Percentiles rank a stretch among this genome's conserved stretches.
Conservation (phyloP, 352 stramenopile species). For the Peronospora destructor region DNA sequence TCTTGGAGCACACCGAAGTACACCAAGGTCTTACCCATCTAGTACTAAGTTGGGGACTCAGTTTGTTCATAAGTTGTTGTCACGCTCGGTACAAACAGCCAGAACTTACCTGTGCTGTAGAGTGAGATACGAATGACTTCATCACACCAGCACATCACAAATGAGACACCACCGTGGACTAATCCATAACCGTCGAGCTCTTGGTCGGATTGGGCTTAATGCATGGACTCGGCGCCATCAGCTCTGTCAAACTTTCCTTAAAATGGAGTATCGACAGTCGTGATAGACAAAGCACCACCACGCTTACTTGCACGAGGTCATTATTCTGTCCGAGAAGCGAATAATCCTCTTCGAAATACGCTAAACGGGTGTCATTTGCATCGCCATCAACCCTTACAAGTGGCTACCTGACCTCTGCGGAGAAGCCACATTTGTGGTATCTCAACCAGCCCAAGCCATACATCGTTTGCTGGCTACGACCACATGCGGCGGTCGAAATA, state of each 20-base stretch:
- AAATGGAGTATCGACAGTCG: constrained; percentile 89
- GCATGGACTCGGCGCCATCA: constrained; percentile 96
- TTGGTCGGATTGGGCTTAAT: constrained; percentile 99
- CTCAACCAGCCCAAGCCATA: too few species aligned
- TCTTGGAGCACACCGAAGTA: constrained; percentile 86
- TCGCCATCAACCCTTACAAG: too few species aligned
- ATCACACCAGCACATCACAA: constrained; percentile 95
- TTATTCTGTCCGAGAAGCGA: too few species aligned
- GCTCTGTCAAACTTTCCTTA: constrained; percentile 86
- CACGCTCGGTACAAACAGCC: constrained; percentile 72
- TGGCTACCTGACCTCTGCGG: too few species aligned
- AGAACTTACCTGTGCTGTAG: constrained; percentile 87
- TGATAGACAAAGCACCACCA: constrained; percentile 52
- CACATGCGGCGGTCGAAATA: too few species aligned
- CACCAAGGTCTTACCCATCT: constrained; percentile 79
- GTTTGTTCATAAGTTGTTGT: constrained; percentile 71
- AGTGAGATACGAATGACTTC: constrained; percentile 97
- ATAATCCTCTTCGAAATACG: too few species aligned
- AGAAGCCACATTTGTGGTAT: too few species aligned
- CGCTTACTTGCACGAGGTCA: too few species aligned
- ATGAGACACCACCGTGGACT: constrained; percentile 93
- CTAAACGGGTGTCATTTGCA: too few species aligned
- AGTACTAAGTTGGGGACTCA: constrained; percentile 69
- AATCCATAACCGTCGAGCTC: constrained; percentile 84
- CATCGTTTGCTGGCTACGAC: too few species aligned